phyloP scores from a whole-genome alignment of 2,329 filamentous ascomycete genomes.

The Colletotrichum lindemuthianum region DNA sequence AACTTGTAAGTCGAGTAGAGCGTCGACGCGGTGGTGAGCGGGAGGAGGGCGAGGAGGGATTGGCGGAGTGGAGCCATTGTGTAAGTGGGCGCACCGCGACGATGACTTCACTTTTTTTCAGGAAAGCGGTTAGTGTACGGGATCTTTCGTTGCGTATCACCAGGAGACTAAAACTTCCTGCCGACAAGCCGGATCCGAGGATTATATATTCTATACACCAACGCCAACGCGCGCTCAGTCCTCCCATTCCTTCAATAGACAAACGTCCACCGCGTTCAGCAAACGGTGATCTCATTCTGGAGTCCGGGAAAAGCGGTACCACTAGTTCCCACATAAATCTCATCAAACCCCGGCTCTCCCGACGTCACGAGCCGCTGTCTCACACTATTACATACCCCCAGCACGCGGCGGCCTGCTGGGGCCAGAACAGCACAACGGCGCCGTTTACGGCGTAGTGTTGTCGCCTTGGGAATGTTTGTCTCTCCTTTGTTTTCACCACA shows the following conservation, averaged over 20 bases:
- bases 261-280: background rate
- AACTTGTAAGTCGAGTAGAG: conserved; percentile 61
- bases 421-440: too few species aligned
- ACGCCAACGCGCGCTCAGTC: background rate
- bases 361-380: conserved; percentile 27
- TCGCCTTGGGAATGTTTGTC: too few species aligned
- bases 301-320: conserved; percentile 1
- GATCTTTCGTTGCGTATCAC: too few species aligned
- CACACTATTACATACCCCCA: too few species aligned
- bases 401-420: background rate
- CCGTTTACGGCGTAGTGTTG: too few species aligned
- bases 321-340: conserved; percentile 4
- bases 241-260: background rate
- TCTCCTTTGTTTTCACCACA: too few species aligned
- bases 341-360: conserved; percentile 4
- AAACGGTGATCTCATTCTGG: conserved; percentile 23
- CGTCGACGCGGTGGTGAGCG: conserved; percentile 36
- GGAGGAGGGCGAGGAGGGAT: conserved; percentile 18
- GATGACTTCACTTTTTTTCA: too few species aligned
- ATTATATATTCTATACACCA: too few species aligned
- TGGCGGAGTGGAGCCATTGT: conserved; percentile 11
- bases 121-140: too few species aligned
- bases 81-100: background rate
- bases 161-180: too few species aligned
- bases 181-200: too few species aligned